These are phyloP conservation scores for Sistotremastrum suecicum DNA, from an alignment of 768 basidiomycete genomes.

Conservation along the genomic window DNA sequence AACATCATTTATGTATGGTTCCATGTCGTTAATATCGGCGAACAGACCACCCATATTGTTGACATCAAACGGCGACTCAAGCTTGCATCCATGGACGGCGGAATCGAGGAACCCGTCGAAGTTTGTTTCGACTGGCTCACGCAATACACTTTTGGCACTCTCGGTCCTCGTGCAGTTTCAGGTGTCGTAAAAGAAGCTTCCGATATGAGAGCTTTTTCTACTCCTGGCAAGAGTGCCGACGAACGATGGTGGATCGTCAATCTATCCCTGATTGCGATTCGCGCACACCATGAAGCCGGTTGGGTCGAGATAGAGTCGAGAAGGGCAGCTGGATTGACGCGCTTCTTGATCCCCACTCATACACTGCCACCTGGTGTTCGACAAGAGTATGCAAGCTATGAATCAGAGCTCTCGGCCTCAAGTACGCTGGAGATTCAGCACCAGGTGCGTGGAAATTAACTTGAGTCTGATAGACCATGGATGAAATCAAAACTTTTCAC, in stretches of 20 bases:
- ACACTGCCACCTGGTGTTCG: too few species aligned
- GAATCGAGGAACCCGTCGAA: constrained; percentile 80
- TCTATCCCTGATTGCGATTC: constrained; percentile 72
- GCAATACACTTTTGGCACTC: constrained; percentile 86
- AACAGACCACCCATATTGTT: constrained; percentile 67
- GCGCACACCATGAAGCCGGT: constrained; percentile 53
- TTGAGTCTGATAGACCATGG: constrained; percentile 54
- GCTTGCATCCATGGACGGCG: constrained; percentile 63
- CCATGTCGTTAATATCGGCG: constrained; percentile 67
- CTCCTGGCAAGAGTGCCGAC: constrained; percentile 26
- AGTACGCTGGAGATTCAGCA: constrained; percentile 85
- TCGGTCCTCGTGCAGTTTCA: constrained; percentile 72
- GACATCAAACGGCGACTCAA: constrained; percentile 81
- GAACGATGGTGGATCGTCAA: constrained; percentile 83
- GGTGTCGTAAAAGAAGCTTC: neutral
- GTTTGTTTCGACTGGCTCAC: constrained; percentile 98
- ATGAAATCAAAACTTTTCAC: too few species aligned
- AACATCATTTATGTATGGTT: constrained; percentile 94
- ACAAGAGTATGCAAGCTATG: too few species aligned
- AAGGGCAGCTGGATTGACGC: constrained; percentile 79
- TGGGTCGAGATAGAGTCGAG: constrained; percentile 84
- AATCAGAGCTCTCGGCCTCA: too few species aligned
- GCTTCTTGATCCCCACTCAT: constrained; percentile 31
- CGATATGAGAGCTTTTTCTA: neutral
- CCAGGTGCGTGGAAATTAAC: constrained; percentile 70